Base-by-base conservation (phyloP, 179 eudicot species). In the Drosera spatulata region DNA sequence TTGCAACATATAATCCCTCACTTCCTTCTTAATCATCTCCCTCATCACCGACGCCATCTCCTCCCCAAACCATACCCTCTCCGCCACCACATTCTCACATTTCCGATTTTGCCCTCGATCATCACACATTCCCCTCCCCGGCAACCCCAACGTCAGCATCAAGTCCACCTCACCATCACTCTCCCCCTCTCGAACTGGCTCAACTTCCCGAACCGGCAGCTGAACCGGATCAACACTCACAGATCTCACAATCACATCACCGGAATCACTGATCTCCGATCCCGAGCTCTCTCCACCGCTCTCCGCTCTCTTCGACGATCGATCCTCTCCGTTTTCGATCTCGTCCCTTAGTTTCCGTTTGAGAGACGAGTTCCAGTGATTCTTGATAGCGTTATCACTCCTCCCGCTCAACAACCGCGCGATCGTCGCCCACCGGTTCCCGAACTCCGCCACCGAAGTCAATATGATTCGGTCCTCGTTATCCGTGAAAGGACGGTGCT, bases 341-440 rank as follows among this genome's bases (percentile, higher is more conserved):
- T n/a, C n/a, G n/a, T n/a, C 55, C 2, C 62, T 33, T 40, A 65
- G 61, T 62, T 78, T 78, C 11, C 79, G n/a, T 69, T 78, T 78
- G 12, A 78, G 68, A 0, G 79, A 71, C 2, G 79, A 71, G 59
- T 78, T 78, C 82, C 82, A 78, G 61, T 74, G 82, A 38, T 78
- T 78, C 10, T 74, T 78, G 0, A 78, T 65, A 0, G 82, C 82
- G 76, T 74, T 78, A 40, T 78, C 82, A 14, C 79, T 74, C 8
- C 82, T 76, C 1, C 82, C 82, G 37, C 56, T 66, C 7, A 78
- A 65, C 2, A 68, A 47, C 1, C 76, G 41, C 4, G 79, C 73
- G 9, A 78, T 78, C 11, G 79, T 74, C 0, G 82, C 82, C 82
- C 82, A 78, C 45, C 68, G 67, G 52, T 78, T 78, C 1, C 82